Evolutionary conservation across 1,284 basidiomycete species (phyloP).

Genomic region (Apiotrichum domesticum): DNA sequence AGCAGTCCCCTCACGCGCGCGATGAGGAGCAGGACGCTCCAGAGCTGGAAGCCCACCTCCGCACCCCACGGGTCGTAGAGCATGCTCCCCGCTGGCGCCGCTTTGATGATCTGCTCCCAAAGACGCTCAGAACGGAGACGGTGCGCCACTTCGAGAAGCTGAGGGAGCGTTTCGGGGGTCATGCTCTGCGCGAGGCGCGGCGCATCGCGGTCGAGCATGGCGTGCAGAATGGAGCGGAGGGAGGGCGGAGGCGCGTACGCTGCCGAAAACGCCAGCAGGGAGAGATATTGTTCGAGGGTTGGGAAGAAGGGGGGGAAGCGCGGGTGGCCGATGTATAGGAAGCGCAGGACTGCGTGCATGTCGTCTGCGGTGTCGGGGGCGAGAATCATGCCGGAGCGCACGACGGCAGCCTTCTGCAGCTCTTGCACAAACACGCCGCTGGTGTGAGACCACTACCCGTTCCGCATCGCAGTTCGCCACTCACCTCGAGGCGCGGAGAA

Average conservation of each 20-base stretch:
- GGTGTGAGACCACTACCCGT: not conserved
- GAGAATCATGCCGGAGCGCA: not conserved
- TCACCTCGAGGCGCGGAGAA: slow-evolving; percentile 2
- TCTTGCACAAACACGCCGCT: slow-evolving; percentile 4
- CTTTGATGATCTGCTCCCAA: too few species aligned
- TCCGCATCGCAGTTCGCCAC: not conserved
- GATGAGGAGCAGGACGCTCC: not conserved
- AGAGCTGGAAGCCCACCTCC: not conserved
- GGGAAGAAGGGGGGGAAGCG: not conserved
- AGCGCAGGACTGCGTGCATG: slow-evolving; percentile 1
- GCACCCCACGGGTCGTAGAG: not conserved
- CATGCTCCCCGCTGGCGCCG: not conserved
- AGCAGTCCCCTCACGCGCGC: not conserved
- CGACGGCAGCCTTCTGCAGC: not conserved
- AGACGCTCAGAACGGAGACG: too few species aligned
- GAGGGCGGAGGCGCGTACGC: not conserved
- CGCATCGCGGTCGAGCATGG: too few species aligned
- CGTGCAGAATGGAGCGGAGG: not conserved
- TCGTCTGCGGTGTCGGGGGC: not conserved
- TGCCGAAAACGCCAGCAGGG: not conserved
- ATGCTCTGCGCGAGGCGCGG: too few species aligned
- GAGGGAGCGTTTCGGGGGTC: too few species aligned
- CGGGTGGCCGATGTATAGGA: slow-evolving; percentile 1
- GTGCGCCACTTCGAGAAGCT: too few species aligned
- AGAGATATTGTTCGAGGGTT: not conserved